A percentile compares a stretch with the other conserved stretches of the same genome.
Conservation (phyloP, 1,284 basidiomycete genomes). For the Ustilago vetiveriae region DNA sequence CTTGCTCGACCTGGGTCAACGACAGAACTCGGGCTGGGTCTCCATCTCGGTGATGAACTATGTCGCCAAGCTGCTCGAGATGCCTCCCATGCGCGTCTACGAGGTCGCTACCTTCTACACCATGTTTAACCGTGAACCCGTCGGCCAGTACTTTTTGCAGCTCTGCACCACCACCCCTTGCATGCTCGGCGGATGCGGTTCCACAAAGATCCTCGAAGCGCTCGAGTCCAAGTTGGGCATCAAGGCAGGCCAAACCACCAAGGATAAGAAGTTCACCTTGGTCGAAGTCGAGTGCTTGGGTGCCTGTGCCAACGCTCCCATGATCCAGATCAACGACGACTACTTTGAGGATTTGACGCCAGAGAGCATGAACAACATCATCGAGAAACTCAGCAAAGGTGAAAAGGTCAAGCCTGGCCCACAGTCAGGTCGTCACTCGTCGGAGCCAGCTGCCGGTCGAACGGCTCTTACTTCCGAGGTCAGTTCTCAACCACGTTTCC, state of each 20-base stretch:
- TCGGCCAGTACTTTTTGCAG: conserved; percentile 93
- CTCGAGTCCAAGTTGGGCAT: conserved; percentile 84
- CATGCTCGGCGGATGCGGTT: conserved; percentile 86
- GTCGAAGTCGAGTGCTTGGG: conserved; percentile 97
- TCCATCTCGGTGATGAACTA: conserved; percentile 99
- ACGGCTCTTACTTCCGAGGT: conserved; percentile 86
- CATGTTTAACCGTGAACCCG: conserved; percentile 86
- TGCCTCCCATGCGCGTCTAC: conserved; percentile 98
- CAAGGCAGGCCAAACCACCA: conserved; percentile 87
- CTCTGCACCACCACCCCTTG: conserved; percentile 99
- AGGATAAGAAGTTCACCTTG: conserved; percentile 95
- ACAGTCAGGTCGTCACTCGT: conserved; percentile 83
- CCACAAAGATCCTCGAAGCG: conserved; percentile 86
- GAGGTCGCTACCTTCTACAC: conserved; percentile 99
- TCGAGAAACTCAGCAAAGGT: conserved; percentile 85
- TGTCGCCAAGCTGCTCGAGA: conserved; percentile 84
- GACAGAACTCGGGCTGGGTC: conserved; percentile 99
- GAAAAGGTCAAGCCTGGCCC: conserved; percentile 90
- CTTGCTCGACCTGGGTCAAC: conserved; percentile 92
- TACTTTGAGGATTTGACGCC: conserved; percentile 99
- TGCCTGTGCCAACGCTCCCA: conserved; percentile 98
- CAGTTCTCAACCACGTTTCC: too few relatives aligned
- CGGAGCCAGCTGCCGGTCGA: conserved; percentile 80
- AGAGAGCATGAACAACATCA: conserved; percentile 83
- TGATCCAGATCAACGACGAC: conserved; percentile 95